phyloP scores from a whole-genome alignment of 2,329 filamentous ascomycete genomes.

The Ascochyta rabiei region DNA sequence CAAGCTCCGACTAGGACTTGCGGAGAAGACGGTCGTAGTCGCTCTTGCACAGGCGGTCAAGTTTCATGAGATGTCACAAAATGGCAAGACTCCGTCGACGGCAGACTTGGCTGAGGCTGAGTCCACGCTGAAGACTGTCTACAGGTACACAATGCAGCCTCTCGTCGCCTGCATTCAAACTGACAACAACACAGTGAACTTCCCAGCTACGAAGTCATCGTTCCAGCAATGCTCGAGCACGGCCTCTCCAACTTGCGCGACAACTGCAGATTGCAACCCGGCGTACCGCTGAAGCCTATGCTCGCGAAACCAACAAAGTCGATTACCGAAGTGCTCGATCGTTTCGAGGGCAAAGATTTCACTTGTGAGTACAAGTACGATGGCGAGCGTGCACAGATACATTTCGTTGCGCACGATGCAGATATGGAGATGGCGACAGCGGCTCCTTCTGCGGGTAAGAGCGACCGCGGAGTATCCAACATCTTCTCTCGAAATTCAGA shows the following conservation, averaged over 20 bases:
- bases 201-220: conserved; percentile 92
- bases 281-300: conserved; percentile 97
- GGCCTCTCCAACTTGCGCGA: conserved; percentile 84
- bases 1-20: conserved; percentile 87
- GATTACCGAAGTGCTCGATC: conserved; percentile 94
- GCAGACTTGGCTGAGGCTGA: conserved; percentile 84
- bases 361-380: conserved; percentile 99
- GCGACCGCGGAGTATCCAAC: conserved; percentile 76
- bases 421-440: conserved; percentile 68
- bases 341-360: conserved; percentile 93
- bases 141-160: conserved; percentile 62
- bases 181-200: conserved; percentile 72
- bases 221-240: conserved; percentile 85
- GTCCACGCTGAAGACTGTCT: conserved; percentile 84
- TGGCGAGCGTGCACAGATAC: conserved; percentile 96
- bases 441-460: conserved; percentile 67
- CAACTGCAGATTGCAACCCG: conserved; percentile 88
- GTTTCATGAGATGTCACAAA: conserved; percentile 76
- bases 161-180: not conserved
- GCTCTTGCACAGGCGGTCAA: conserved; percentile 89
- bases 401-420: conserved; percentile 87
- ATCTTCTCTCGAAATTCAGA: conserved; percentile 99
- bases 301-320: conserved; percentile 97
- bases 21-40: conserved; percentile 89
- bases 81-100: conserved; percentile 73